Evolutionary conservation across 2,329 filamentous ascomycete genomes (phyloP), one percentile per base, ranked within the genome.

Genomic region (Botrytis deweyae): DNA sequence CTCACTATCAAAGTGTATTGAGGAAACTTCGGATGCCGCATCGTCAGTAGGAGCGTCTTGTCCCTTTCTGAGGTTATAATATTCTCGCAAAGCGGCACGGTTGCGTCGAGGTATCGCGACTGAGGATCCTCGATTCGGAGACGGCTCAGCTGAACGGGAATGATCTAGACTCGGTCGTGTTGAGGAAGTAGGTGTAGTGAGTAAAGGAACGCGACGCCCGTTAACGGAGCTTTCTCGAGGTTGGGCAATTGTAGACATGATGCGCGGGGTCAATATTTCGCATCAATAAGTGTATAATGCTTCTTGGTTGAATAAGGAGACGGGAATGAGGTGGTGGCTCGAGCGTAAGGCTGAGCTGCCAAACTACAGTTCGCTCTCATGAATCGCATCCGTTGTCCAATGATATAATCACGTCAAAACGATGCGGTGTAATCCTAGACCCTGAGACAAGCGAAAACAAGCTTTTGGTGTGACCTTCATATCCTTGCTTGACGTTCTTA

Each of bases 41-140:
- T 78, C 77, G 36, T 74, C 74, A 44, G 70, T 67, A 77, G 72
- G 80, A 10, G 68, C 70, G 20, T 75, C 69, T 25, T 62, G 79
- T 61, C 82, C 80, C 55, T 80, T 81, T 75, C 90, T 91, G 68
- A 98, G 88, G 81, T 96, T 96, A 84, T 98, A 98, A 86, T 97
- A 98, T 81, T 98, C 94, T 79, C 96, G 92, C 33, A 98, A 88
- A 10, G 95, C 95, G 73, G 92, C 90, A 77, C 95, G 92, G 84
- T 97, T 97, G 73, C 76, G 76, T 72, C 77, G 74, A 74, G 75
- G 73, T 75, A 79, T 74, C 76, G 78, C 72, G 78, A 76, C 73
- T 77, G 80, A 73, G 74, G 81, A 73, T 76, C 78, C 82, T 72
- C 82, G 83, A 78, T 84, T 85, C 74, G 87, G 88, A 1, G 88